These are phyloP conservation scores for Adansonia gregorii DNA, from an alignment of 441 rosid species.

Conservation along the genomic window DNA sequence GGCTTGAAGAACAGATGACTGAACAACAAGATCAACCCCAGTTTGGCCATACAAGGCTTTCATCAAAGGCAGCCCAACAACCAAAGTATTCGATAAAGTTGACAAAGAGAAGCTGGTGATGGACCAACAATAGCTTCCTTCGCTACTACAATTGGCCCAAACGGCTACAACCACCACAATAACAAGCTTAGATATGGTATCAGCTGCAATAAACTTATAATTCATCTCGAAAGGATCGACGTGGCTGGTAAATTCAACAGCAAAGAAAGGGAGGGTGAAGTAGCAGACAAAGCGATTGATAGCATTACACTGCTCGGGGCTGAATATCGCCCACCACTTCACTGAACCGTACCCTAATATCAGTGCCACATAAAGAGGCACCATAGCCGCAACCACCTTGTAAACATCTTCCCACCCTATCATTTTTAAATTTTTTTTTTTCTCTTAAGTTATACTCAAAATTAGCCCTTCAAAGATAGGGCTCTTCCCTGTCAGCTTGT, in stretches of 20 bases:
- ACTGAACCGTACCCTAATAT: slow-evolving; percentile 86
- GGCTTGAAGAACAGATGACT: slow-evolving; percentile 72
- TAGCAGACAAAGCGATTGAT: slow-evolving; percentile 73
- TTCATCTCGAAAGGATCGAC: slow-evolving; percentile 83
- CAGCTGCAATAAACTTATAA: slow-evolving; percentile 70
- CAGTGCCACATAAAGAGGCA: slow-evolving; percentile 82
- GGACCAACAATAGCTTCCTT: slow-evolving; percentile 86
- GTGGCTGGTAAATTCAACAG: slow-evolving; percentile 80
- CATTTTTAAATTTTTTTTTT: slow-evolving; percentile 51
- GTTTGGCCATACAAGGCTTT: slow-evolving; percentile 81
- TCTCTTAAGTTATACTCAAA: neutral
- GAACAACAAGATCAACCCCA: slow-evolving; percentile 83
- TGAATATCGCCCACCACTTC: slow-evolving; percentile 83
- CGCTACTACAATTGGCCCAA: slow-evolving; percentile 79
- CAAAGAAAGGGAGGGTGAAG: slow-evolving; percentile 83
- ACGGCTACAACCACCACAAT: slow-evolving; percentile 60
- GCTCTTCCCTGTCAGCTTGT: neutral
- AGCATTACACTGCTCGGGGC: slow-evolving; percentile 76
- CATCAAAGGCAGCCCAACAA: slow-evolving; percentile 79
- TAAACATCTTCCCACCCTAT: slow-evolving; percentile 76
- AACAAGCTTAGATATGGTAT: slow-evolving; percentile 67
- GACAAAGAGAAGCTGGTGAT: slow-evolving; percentile 83
- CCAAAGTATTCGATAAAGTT: slow-evolving; percentile 76
- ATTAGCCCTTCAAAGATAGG: neutral
- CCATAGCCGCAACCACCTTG: slow-evolving; percentile 82